Evolutionary conservation across 139 green algal genomes (phyloP).

Genomic region (Nannochloris sp.): DNA sequence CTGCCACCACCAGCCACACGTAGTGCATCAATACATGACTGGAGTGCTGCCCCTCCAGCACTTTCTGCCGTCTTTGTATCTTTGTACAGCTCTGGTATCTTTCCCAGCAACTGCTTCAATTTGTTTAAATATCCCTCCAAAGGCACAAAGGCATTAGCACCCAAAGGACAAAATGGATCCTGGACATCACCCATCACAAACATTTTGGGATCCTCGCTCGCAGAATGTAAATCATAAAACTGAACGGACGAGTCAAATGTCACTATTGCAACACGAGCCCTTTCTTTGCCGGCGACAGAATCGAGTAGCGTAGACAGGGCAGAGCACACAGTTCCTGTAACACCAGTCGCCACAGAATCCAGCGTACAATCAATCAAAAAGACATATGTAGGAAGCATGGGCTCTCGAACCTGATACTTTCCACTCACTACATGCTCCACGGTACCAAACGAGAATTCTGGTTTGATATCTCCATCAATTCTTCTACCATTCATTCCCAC

Average conservation of each 20-base stretch:
- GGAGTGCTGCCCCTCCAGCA: conserved; percentile 47
- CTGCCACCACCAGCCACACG: conserved; percentile 59
- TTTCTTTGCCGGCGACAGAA: conserved; percentile 45
- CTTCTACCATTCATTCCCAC: conserved; percentile 54
- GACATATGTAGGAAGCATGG: conserved; percentile 64
- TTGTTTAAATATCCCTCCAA: conserved; percentile 1
- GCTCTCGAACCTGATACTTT: conserved; percentile 66
- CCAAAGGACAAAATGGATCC: conserved; percentile 42
- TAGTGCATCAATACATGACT: conserved; percentile 57
- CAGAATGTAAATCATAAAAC: conserved; percentile 60
- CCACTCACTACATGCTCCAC: conserved; percentile 65
- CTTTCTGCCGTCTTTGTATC: conserved; percentile 32
- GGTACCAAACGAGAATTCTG: conserved; percentile 57
- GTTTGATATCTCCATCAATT: conserved; percentile 50
- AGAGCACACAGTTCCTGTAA: conserved; percentile 48
- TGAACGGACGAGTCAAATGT: conserved; percentile 78
- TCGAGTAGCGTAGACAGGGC: conserved; percentile 55
- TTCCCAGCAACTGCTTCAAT: conserved; percentile 45
- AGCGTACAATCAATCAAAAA: conserved; percentile 77
- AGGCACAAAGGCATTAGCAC: conserved; percentile 13
- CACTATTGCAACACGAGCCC: conserved; percentile 57
- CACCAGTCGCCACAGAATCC: conserved; percentile 52
- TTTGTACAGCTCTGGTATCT: conserved; percentile 58
- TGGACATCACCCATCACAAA: conserved; percentile 65
- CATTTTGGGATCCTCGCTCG: conserved; percentile 49